phyloP scores from a whole-genome alignment of 2,329 filamentous ascomycete genomes.

The Diaporthe longicolla region DNA sequence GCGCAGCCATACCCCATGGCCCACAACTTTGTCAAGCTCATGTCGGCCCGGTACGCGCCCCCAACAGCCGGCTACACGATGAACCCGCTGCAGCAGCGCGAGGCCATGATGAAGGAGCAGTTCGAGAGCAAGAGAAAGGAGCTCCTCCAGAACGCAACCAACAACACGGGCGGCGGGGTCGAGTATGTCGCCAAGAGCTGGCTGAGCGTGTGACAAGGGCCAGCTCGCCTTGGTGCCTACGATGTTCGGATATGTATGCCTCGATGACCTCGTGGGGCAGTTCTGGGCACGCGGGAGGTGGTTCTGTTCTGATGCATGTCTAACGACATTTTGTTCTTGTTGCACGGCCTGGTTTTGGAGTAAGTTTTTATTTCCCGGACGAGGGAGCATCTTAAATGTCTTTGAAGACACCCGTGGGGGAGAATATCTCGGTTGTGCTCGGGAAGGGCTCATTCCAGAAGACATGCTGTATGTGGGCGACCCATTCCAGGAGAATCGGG shows the following conservation, averaged over 20 bases:
- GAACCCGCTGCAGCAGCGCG: conserved; percentile 63
- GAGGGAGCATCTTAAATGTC: conserved; percentile 12
- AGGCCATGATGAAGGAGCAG: conserved; percentile 62
- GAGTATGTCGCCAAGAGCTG: conserved; percentile 56
- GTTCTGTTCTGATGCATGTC: conserved; percentile 18
- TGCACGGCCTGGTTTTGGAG: conserved; percentile 16
- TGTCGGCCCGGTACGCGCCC: conserved; percentile 56
- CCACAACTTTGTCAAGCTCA: conserved; percentile 61
- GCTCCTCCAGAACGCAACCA: conserved; percentile 57
- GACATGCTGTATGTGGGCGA: conserved; percentile 10
- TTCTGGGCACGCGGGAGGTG: neutral
- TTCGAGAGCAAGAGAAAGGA: conserved; percentile 60
- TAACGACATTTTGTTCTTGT: conserved; percentile 15
- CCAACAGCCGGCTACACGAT: conserved; percentile 55
- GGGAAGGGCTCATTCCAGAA: conserved; percentile 18
- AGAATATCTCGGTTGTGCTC: neutral
- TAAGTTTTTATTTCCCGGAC: neutral
- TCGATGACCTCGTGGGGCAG: neutral
- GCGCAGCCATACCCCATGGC: conserved; percentile 58
- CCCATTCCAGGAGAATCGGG: conserved; percentile 39
- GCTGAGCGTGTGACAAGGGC: conserved; percentile 50
- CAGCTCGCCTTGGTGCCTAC: too few species aligned
- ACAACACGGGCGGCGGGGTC: conserved; percentile 53
- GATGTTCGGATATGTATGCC: neutral
- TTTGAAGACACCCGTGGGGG: neutral